Conservation (phyloP, 2,329 filamentous ascomycete genomes). For the Onygenales sp. region DNA sequence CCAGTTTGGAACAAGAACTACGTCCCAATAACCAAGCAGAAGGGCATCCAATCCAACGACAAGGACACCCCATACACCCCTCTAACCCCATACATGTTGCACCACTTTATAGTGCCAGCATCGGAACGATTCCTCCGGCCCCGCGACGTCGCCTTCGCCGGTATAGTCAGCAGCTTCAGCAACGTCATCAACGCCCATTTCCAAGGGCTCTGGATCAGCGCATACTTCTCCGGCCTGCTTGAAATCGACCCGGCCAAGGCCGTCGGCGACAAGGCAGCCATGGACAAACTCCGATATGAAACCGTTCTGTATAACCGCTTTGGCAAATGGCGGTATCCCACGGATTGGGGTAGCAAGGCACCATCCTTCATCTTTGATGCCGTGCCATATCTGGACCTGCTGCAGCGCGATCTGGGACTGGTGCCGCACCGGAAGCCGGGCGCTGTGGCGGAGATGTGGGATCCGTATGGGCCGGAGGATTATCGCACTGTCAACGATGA, state of each 20-base stretch:
- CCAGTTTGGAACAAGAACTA: slow-evolving; percentile 18
- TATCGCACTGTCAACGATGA: slow-evolving; percentile 34
- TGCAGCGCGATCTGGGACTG: slow-evolving; percentile 58
- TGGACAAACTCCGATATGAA: slow-evolving; percentile 35
- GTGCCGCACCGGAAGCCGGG: slow-evolving; percentile 30
- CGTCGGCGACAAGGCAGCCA: slow-evolving; percentile 18
- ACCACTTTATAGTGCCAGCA: slow-evolving; percentile 38
- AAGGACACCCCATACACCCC: slow-evolving; percentile 7
- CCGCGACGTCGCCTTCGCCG: slow-evolving; percentile 41
- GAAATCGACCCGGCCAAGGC: slow-evolving; percentile 10
- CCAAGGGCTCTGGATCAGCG: slow-evolving; percentile 53
- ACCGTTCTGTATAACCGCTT: slow-evolving; percentile 59
- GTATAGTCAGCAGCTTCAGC: slow-evolving; percentile 32
- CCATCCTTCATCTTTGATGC: slow-evolving; percentile 66
- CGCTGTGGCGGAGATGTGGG: slow-evolving; percentile 23
- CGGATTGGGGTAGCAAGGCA: slow-evolving; percentile 41
- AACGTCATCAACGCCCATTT: slow-evolving; percentile 29
- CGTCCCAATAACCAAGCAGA: slow-evolving; percentile 9
- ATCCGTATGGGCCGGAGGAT: slow-evolving; percentile 31
- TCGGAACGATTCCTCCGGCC: slow-evolving; percentile 24
- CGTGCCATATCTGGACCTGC: slow-evolving; percentile 61
- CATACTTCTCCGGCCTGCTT: slow-evolving; percentile 51
- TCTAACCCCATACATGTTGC: slow-evolving; percentile 32
- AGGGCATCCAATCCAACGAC: slow-evolving; percentile 11
- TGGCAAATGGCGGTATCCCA: slow-evolving; percentile 55